A percentile compares a stretch with the other conserved stretches of the same genome.
These are phyloP conservation scores for Lipomyces orientalis DNA, from an alignment of 805 yeast genomes.

Conservation along the genomic window DNA sequence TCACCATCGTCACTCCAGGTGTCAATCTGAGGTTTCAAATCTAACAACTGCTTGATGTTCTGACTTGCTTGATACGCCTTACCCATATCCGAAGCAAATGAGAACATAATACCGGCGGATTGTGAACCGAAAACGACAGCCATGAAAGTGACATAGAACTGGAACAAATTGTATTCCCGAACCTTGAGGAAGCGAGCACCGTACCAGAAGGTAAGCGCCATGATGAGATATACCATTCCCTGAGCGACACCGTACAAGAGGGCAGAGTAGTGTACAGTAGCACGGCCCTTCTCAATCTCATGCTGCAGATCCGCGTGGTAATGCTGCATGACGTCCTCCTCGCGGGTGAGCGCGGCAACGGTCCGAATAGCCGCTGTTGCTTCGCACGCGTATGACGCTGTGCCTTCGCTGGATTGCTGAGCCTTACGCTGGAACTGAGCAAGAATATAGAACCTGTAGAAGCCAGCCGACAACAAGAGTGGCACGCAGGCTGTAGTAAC, in stretches of 20 bases:
- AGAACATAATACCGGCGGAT: conserved; percentile 49
- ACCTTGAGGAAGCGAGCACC: conserved; percentile 46
- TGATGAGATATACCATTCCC: conserved; percentile 48
- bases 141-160: conserved; percentile 49
- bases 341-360: conserved; percentile 51
- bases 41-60: conserved; percentile 44
- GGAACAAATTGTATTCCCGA: conserved; percentile 42
- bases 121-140: conserved; percentile 49
- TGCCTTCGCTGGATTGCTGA: conserved; percentile 47
- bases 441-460: conserved; percentile 47
- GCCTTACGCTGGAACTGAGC: conserved; percentile 46
- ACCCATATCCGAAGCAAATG: conserved; percentile 51
- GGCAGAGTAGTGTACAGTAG: conserved; percentile 43
- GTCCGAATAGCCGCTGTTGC: conserved; percentile 50
- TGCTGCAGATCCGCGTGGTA: conserved; percentile 43
- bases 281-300: conserved; percentile 44
- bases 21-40: conserved; percentile 46
- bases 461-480: conserved; percentile 48
- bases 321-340: conserved; percentile 45
- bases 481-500: conserved; percentile 48
- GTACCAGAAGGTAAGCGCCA: conserved; percentile 51
- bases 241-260: conserved; percentile 47
- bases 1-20: conserved; percentile 43
- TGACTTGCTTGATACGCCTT: conserved; percentile 48
- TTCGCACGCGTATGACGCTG: conserved; percentile 51